phyloP scores from a whole-genome alignment of 495 filamentous ascomycete species.

The Podospora comata region DNA sequence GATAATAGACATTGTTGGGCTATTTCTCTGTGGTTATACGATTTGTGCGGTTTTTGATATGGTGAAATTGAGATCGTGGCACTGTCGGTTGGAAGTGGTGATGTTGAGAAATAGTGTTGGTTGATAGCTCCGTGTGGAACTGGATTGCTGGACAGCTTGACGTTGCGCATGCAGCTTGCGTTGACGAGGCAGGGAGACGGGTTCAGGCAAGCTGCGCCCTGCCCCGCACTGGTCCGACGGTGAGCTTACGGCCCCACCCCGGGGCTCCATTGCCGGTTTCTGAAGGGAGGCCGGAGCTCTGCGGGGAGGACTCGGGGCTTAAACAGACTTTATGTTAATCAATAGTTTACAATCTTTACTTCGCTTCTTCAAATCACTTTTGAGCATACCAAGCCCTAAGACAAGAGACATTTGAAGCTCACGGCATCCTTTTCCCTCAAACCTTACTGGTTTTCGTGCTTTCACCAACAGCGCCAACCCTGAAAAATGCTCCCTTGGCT shows the following conservation, averaged over 20 bases:
- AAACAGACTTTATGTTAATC: background rate
- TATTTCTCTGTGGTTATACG: background rate
- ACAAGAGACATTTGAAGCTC: too few species aligned
- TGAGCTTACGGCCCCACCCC: background rate
- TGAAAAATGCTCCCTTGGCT: background rate
- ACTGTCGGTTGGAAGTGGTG: background rate
- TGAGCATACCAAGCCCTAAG: too few species aligned
- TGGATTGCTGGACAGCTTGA: background rate
- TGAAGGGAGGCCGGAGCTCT: background rate
- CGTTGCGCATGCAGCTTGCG: background rate
- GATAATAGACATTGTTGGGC: constrained; percentile 52
- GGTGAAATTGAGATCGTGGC: background rate
- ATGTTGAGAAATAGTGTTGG: background rate
- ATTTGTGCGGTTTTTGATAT: background rate
- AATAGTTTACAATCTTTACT: background rate
- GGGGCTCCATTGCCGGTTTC: background rate
- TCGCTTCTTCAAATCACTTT: background rate
- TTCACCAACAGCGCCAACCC: background rate
- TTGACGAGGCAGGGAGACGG: background rate
- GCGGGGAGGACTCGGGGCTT: background rate
- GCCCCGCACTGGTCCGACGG: background rate
- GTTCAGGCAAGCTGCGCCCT: background rate
- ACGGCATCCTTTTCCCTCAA: too few species aligned
- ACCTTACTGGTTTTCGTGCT: too few species aligned
- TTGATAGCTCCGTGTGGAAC: background rate